A percentile compares a stretch with the other conserved stretches of the same genome.
Evolutionary conservation across 805 yeast species (phyloP).

Genomic region (Metschnikowia lochheadii): DNA sequence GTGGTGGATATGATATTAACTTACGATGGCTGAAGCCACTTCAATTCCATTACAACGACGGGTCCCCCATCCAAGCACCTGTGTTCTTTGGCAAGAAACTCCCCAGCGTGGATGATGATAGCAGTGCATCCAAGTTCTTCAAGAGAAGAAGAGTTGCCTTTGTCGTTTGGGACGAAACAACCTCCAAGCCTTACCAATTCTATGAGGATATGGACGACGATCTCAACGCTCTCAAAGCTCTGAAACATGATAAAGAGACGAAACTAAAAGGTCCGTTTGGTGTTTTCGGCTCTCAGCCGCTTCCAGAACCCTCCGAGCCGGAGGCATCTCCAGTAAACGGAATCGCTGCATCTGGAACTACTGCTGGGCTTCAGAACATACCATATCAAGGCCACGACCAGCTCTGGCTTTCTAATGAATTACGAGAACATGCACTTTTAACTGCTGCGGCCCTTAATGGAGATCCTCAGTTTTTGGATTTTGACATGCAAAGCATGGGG

Average conservation of each 20-base stretch:
- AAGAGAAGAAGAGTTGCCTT: slow-evolving; percentile 71
- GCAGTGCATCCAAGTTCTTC: slow-evolving; percentile 40
- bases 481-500: slow-evolving; percentile 28
- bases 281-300: slow-evolving; percentile 43
- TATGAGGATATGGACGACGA: slow-evolving; percentile 83
- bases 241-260: slow-evolving; percentile 36
- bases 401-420: slow-evolving; percentile 68
- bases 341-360: background rate
- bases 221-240: slow-evolving; percentile 37
- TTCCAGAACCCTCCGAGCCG: background rate
- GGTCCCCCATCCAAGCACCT: slow-evolving; percentile 27
- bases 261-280: slow-evolving; percentile 76
- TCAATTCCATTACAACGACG: slow-evolving; percentile 25
- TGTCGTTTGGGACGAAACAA: slow-evolving; percentile 61
- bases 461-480: slow-evolving; percentile 54
- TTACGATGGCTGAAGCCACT: slow-evolving; percentile 70
- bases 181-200: slow-evolving; percentile 49
- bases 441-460: slow-evolving; percentile 70
- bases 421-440: slow-evolving; percentile 65
- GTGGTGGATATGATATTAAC: slow-evolving; percentile 82
- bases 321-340: background rate
- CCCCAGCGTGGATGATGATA: slow-evolving; percentile 12
- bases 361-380: background rate
- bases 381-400: slow-evolving; percentile 36
- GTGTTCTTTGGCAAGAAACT: slow-evolving; percentile 27